Conservation (phyloP, 805 yeast species). For the Peterozyma xylosa region DNA sequence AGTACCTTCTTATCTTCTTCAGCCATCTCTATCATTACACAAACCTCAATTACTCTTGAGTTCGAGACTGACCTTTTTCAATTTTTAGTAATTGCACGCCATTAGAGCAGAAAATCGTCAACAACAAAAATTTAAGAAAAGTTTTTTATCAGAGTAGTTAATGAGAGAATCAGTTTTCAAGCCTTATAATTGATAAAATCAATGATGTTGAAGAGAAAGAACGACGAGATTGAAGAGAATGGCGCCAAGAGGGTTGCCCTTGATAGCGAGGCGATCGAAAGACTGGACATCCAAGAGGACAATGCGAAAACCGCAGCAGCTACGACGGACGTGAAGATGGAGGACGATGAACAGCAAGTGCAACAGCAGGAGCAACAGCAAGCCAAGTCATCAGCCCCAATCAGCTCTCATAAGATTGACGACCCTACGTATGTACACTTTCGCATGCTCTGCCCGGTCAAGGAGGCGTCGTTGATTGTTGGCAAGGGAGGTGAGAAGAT, state of each 20-base stretch:
- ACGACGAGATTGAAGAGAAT: slow-evolving; percentile 54
- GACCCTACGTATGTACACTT: slow-evolving; percentile 60
- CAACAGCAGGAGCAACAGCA: not conserved
- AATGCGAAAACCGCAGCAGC: slow-evolving; percentile 33
- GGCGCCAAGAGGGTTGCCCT: slow-evolving; percentile 63
- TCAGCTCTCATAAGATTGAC: slow-evolving; percentile 32
- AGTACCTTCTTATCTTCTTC: not conserved
- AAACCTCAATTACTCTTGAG: too few relatives aligned
- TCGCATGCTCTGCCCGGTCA: slow-evolving; percentile 69
- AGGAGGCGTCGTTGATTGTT: slow-evolving; percentile 68
- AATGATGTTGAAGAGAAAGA: slow-evolving; percentile 52
- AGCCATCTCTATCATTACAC: too few relatives aligned
- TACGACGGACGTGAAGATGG: not conserved
- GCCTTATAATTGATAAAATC: not conserved
- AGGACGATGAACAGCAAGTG: not conserved
- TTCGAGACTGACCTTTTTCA: too few relatives aligned
- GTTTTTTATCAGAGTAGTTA: too few relatives aligned
- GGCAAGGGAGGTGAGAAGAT: slow-evolving; percentile 80
- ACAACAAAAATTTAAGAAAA: too few relatives aligned
- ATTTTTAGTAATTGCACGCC: too few relatives aligned
- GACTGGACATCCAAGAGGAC: slow-evolving; percentile 32
- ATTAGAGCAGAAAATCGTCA: too few relatives aligned
- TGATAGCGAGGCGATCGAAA: slow-evolving; percentile 50
- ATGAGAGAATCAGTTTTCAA: too few relatives aligned
- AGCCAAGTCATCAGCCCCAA: slow-evolving; percentile 18